Evolutionary conservation across 805 yeast species (phyloP).

Genomic region (Cephaloascus albidus): DNA sequence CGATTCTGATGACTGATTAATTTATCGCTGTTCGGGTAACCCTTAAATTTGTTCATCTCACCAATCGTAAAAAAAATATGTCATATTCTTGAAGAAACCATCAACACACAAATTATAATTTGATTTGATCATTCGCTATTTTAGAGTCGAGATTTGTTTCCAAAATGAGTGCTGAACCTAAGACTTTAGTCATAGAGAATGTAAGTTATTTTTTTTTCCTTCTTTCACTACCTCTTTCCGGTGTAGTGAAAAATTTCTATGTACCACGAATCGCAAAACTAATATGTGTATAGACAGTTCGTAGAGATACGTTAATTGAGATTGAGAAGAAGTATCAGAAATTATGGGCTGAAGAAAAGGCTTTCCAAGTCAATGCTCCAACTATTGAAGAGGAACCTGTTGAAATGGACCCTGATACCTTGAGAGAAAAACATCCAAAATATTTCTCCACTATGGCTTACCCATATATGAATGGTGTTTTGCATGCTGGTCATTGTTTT

Average conservation of each 20-base stretch:
- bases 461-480: constrained; percentile 97
- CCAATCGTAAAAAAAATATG: no score
- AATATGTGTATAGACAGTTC: constrained; percentile 52
- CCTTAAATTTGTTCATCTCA: no score
- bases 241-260: neutral
- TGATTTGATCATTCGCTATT: neutral
- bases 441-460: constrained; percentile 92
- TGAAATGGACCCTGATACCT: constrained; percentile 41
- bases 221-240: neutral
- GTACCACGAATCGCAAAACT: neutral
- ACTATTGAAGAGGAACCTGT: constrained; percentile 46
- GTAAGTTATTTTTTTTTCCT: constrained; percentile 21
- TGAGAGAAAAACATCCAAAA: constrained; percentile 76
- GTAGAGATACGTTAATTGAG: constrained; percentile 88
- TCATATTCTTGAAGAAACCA: no score
- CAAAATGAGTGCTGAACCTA: constrained; percentile 13
- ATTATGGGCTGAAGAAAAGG: constrained; percentile 78
- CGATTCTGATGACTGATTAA: no score
- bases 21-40: no score
- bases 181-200: constrained; percentile 32
- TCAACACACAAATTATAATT: no score
- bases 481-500: constrained; percentile 96
- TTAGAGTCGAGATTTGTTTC: neutral
- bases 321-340: constrained; percentile 85
- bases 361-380: constrained; percentile 87